Evolutionary conservation across 495 filamentous ascomycete genomes (phyloP).

Genomic region (Penicillium turbatum): DNA sequence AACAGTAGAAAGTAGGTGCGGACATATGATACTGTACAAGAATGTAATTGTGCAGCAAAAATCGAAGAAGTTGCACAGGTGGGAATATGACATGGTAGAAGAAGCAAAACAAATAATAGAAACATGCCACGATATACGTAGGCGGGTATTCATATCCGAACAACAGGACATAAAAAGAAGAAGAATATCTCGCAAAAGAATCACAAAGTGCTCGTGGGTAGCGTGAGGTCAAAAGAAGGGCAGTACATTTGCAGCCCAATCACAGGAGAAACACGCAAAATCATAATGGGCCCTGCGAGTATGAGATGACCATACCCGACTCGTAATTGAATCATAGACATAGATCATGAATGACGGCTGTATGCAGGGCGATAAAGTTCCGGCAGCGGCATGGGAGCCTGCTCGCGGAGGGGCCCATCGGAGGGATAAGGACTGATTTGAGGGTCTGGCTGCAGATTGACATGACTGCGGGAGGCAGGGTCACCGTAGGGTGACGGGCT

Average conservation of each 20-base stretch:
- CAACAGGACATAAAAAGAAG: slow-evolving; percentile 11
- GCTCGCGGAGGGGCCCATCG: slow-evolving; percentile 23
- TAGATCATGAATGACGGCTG: slow-evolving; percentile 17
- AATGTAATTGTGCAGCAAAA: slow-evolving; percentile 3
- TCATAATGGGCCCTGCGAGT: neutral
- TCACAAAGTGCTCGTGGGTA: slow-evolving; percentile 21
- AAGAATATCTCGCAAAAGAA: slow-evolving; percentile 4
- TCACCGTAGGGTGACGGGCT: slow-evolving; percentile 30
- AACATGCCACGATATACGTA: slow-evolving; percentile 15
- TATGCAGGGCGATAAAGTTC: slow-evolving; percentile 33
- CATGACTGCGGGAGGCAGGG: slow-evolving; percentile 18
- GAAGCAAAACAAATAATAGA: slow-evolving; percentile 5
- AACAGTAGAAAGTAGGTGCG: neutral
- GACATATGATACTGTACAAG: slow-evolving; percentile 16
- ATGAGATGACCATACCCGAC: slow-evolving; percentile 2
- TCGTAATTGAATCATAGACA: slow-evolving; percentile 11
- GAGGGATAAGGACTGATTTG: slow-evolving; percentile 14
- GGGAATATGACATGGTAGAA: slow-evolving; percentile 5
- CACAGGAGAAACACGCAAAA: slow-evolving; percentile 2
- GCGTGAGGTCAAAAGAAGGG: slow-evolving; percentile 12
- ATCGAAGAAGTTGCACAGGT: neutral
- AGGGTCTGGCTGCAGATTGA: slow-evolving; percentile 9
- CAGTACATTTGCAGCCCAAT: neutral
- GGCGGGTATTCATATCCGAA: slow-evolving; percentile 28
- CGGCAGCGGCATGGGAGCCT: slow-evolving; percentile 36